These are phyloP conservation scores for Salix koriyanagi DNA, from an alignment of 345 rosid genomes.

Conservation along the genomic window DNA sequence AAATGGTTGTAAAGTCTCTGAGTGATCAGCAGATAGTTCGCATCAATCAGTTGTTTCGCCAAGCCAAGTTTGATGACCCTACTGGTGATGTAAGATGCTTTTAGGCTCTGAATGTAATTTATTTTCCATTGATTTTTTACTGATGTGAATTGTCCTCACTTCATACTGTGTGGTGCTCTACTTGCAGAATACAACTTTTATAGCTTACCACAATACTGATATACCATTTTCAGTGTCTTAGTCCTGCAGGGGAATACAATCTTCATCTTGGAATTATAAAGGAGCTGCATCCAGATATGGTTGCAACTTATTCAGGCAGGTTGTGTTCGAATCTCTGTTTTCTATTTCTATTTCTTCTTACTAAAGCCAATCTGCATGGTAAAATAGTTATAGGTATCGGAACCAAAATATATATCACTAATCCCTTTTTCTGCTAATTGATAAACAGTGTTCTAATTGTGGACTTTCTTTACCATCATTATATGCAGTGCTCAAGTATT, in stretches of 20 bases:
- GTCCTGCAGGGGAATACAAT: slow-evolving; percentile 97
- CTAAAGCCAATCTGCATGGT: background rate
- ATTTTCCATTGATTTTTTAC: background rate
- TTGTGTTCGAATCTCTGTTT: slow-evolving; percentile 35
- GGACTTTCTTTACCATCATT: slow-evolving; percentile 19
- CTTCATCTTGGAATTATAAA: slow-evolving; percentile 96
- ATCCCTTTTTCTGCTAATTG: background rate
- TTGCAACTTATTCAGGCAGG: slow-evolving; percentile 97
- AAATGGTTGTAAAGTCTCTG: slow-evolving; percentile 72
- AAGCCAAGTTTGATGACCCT: slow-evolving; percentile 96
- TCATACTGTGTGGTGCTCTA: background rate
- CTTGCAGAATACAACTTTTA: background rate
- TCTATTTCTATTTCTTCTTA: background rate
- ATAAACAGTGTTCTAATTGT: background rate
- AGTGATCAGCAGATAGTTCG: slow-evolving; percentile 92
- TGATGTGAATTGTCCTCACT: background rate
- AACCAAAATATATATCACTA: background rate
- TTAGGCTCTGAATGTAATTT: slow-evolving; percentile 5
- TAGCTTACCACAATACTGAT: slow-evolving; percentile 2
- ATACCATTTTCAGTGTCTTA: slow-evolving; percentile 66
- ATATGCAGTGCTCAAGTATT: slow-evolving; percentile 88
- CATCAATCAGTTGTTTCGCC: slow-evolving; percentile 94
- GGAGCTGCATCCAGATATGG: slow-evolving; percentile 98
- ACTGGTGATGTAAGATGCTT: slow-evolving; percentile 80
- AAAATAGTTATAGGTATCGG: background rate